These are phyloP conservation scores for Sugiyamaella smithiae DNA, from an alignment of 805 yeast species.

Conservation along the genomic window DNA sequence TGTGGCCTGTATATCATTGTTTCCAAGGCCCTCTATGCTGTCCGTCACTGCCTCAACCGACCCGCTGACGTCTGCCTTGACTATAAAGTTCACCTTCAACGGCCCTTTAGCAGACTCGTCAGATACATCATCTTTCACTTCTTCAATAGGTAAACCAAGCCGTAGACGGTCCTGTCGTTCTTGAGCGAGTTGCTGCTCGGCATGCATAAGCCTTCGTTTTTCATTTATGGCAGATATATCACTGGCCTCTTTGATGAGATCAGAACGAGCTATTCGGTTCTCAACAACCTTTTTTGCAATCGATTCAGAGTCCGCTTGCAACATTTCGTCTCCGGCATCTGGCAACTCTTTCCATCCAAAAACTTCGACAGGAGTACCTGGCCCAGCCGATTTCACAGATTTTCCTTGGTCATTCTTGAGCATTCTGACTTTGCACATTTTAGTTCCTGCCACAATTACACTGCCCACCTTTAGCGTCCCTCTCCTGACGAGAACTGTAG, in stretches of 20 bases:
- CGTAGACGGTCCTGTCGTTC: slow-evolving; percentile 54
- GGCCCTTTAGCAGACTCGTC: slow-evolving; percentile 27
- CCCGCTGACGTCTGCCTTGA: slow-evolving; percentile 91
- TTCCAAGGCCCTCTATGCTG: slow-evolving; percentile 77
- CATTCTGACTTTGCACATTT: slow-evolving; percentile 80
- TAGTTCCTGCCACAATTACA: slow-evolving; percentile 78
- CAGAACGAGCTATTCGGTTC: slow-evolving; percentile 56
- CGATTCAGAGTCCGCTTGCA: slow-evolving; percentile 73
- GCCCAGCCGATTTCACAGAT: slow-evolving; percentile 62
- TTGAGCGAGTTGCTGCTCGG: slow-evolving; percentile 51
- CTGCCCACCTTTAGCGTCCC: slow-evolving; percentile 72
- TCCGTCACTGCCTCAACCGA: slow-evolving; percentile 91
- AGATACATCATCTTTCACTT: slow-evolving; percentile 40
- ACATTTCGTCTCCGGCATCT: slow-evolving; percentile 79
- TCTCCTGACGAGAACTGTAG: slow-evolving; percentile 78
- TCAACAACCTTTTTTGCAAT: slow-evolving; percentile 71
- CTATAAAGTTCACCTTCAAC: slow-evolving; percentile 46
- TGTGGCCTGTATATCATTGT: slow-evolving; percentile 72
- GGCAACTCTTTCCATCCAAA: slow-evolving; percentile 95
- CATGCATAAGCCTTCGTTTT: slow-evolving; percentile 50
- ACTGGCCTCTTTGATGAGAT: slow-evolving; percentile 53
- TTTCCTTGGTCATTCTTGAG: slow-evolving; percentile 74
- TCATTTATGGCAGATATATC: slow-evolving; percentile 72
- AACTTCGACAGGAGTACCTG: slow-evolving; percentile 86
- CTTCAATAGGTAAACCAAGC: slow-evolving; percentile 57